phyloP scores from a whole-genome alignment of 257 asterid species.

The Przewalskia tangutica region DNA sequence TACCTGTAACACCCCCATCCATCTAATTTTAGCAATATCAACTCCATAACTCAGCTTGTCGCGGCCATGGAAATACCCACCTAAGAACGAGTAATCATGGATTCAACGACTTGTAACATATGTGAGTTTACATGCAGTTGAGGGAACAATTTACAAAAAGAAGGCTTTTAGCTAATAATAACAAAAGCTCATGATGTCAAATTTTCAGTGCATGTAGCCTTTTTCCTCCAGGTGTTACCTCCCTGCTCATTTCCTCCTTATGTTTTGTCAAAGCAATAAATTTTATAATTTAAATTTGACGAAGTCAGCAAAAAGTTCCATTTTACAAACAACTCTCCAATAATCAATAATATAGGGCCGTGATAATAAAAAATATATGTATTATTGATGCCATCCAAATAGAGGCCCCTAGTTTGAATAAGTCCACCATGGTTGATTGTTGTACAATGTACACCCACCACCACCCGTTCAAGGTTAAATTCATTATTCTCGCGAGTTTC shows the following conservation, averaged over 20 bases:
- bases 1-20: conserved; percentile 97
- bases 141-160: neutral
- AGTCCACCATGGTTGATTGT: neutral
- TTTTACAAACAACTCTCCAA: neutral
- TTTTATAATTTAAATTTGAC: neutral
- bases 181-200: neutral
- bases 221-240: neutral
- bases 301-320: neutral
- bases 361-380: neutral
- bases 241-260: neutral
- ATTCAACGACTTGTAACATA: neutral
- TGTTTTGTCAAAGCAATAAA: neutral
- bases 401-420: neutral
- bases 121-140: neutral
- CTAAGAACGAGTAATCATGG: conserved; percentile 27
- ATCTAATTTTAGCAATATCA: conserved; percentile 58
- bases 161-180: neutral
- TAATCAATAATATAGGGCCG: neutral
- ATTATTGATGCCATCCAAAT: neutral
- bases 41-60: conserved; percentile 65
- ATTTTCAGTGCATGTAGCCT: neutral
- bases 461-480: neutral
- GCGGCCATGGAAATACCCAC: conserved; percentile 88
- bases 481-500: neutral
- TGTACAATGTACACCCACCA: neutral